phyloP scores from a whole-genome alignment of 345 rosid species.

The Theobroma cacao region DNA sequence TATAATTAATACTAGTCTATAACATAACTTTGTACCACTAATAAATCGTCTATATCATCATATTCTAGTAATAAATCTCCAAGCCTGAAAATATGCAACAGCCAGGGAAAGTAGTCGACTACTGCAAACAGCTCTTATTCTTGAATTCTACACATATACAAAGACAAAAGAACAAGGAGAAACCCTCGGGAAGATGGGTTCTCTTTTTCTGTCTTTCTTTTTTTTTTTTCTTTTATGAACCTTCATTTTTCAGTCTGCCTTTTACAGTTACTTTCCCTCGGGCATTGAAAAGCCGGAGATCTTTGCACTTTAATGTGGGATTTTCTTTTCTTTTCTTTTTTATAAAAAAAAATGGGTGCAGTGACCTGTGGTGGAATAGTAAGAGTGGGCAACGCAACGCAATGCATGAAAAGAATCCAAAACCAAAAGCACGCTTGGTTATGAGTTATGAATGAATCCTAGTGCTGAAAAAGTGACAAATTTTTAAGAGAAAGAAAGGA shows the following conservation, averaged over 20 bases:
- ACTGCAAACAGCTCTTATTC: no score
- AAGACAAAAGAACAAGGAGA: background rate
- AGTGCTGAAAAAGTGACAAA: background rate
- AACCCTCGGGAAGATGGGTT: background rate
- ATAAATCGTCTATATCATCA: no score
- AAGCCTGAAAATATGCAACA: no score
- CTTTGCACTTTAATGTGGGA: conserved; percentile 17
- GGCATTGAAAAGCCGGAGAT: background rate
- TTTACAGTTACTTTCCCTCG: background rate
- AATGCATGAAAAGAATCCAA: background rate
- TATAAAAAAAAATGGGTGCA: no score
- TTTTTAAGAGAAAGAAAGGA: background rate
- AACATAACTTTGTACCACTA: no score
- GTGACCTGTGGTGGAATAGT: no score
- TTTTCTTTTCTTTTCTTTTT: no score
- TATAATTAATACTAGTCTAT: no score
- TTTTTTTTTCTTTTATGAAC: background rate
- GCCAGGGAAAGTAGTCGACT: no score
- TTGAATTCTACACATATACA: no score
- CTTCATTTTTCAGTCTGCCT: background rate
- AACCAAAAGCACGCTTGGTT: background rate
- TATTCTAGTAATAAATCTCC: no score
- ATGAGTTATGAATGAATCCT: no score
- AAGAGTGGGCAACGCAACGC: background rate
- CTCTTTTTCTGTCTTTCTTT: background rate